Evolutionary conservation across 495 filamentous ascomycete species (phyloP), one percentile per base, ranked within the genome.

Genomic region (Aspergillus campestris): DNA sequence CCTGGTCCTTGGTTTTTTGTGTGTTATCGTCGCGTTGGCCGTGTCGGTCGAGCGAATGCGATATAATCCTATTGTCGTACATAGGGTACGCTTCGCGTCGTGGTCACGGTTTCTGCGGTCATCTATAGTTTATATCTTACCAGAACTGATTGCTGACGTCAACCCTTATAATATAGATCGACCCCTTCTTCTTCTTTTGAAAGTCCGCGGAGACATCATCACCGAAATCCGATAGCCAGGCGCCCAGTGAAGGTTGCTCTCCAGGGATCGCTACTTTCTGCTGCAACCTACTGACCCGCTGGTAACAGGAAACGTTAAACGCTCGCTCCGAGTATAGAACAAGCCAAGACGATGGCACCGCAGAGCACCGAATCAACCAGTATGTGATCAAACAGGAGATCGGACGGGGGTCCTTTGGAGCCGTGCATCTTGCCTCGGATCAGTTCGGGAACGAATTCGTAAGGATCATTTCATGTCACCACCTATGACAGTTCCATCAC

Each of bases 331-430:
- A 89, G 57, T 97, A 96, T 60, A 82, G 75, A 33, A 89, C 83
- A 47, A 90, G 87, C 52, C 84, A 91, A 50, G 79, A 85, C 52
- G 89, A 95, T 52, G 88, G 87, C 3, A 72, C 72, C 24, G 75
- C 79, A 0, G 80, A 90, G 57, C 86, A 89, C 55, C 77, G 80
- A 18, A 90, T 96, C 73, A 94, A 95, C 59, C 94, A 97, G 61
- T 98, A 96, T 59, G 69, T 83, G 34, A 94, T 98, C 52, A 86
- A 84, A 65, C 86, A 96, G 50, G 92, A 98, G 70, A 97, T 98
- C 40, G 92, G 92, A 29, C 77, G 89, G 33, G 92, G 92, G 5
- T 96, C 92, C 0, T 98, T 92, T 62, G 92, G 94, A 7, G 86
- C 92, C 6, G 92, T 98, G 8, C 89, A 97, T 61, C 70, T 95